Evolutionary conservation across 106 monocot genomes (phyloP).

Genomic region (Allium sativum): DNA sequence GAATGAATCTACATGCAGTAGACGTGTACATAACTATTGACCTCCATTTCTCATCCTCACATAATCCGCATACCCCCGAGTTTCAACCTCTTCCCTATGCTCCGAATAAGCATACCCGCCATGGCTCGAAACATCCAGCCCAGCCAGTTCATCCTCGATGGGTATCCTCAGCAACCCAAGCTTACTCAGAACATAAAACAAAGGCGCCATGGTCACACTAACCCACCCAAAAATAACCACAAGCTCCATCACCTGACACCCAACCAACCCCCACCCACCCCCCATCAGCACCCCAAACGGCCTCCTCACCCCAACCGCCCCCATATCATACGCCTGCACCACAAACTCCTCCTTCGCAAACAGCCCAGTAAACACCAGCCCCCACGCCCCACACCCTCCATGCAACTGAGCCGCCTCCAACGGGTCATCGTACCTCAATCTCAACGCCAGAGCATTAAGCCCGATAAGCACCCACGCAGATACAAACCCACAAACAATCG

Average conservation of each 20-base stretch:
- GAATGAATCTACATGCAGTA: too few species aligned
- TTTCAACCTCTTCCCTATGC: conserved; percentile 8
- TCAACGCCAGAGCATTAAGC: conserved; percentile 28
- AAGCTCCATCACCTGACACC: conserved; percentile 26
- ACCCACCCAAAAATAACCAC: conserved; percentile 35
- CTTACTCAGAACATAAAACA: conserved; percentile 28
- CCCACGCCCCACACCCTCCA: conserved; percentile 49
- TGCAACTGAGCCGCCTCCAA: conserved; percentile 43
- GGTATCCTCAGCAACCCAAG: conserved; percentile 30
- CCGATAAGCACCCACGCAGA: conserved; percentile 34
- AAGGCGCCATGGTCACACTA: conserved; percentile 33
- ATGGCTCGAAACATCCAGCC: conserved; percentile 36
- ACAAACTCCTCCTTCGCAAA: conserved; percentile 39
- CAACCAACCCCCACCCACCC: conserved; percentile 36
- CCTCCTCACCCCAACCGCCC: conserved; percentile 8
- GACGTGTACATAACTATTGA: too few species aligned
- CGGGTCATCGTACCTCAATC: conserved; percentile 26
- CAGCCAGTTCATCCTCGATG: conserved; percentile 31
- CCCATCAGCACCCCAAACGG: conserved; percentile 51
- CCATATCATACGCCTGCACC: conserved; percentile 36
- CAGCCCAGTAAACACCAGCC: conserved; percentile 38
- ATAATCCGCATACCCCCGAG: neutral
- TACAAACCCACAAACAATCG: conserved; percentile 25
- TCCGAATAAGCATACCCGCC: conserved; percentile 30
- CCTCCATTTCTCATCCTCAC: neutral